phyloP scores from a whole-genome alignment of 805 yeast genomes.

The Wickerhamiella sergipiensis region DNA sequence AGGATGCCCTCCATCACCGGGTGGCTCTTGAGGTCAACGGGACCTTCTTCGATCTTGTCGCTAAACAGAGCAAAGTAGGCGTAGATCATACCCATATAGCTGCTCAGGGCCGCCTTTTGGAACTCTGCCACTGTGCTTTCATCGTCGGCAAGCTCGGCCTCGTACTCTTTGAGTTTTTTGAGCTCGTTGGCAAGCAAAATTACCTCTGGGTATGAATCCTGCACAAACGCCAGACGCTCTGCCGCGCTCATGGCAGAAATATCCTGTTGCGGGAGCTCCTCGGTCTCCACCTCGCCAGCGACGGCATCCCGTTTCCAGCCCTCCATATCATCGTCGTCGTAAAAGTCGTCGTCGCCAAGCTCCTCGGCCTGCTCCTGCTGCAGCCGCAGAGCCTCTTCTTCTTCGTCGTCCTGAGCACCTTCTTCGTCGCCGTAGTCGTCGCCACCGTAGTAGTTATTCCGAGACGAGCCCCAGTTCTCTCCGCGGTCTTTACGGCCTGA shows the following conservation, averaged over 20 bases:
- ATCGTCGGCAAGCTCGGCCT: slow-evolving; percentile 7
- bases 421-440: slow-evolving; percentile 49
- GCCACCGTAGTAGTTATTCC: slow-evolving; percentile 30
- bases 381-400: slow-evolving; percentile 75
- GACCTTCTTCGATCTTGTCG: slow-evolving; percentile 38
- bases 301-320: slow-evolving; percentile 62
- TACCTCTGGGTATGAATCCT: slow-evolving; percentile 68
- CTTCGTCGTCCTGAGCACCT: slow-evolving; percentile 62
- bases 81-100: slow-evolving; percentile 66
- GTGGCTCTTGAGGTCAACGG: slow-evolving; percentile 65
- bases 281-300: slow-evolving; percentile 27
- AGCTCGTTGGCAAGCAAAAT: slow-evolving; percentile 60
- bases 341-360: slow-evolving; percentile 55
- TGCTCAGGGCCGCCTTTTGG: slow-evolving; percentile 56
- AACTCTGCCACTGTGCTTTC: slow-evolving; percentile 21
- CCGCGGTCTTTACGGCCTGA: slow-evolving; percentile 33
- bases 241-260: slow-evolving; percentile 36
- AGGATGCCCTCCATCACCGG: slow-evolving; percentile 81
- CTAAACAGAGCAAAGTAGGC: slow-evolving; percentile 67
- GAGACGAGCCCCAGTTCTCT: slow-evolving; percentile 32
- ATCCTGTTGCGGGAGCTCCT: slow-evolving; percentile 31
- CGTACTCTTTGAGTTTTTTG: slow-evolving; percentile 26
- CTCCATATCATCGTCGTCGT: slow-evolving; percentile 63
- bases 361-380: slow-evolving; percentile 72
- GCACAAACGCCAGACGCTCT: slow-evolving; percentile 41